Evolutionary conservation across 495 filamentous ascomycete species (phyloP).

Genomic region (Entonaema liquescens): DNA sequence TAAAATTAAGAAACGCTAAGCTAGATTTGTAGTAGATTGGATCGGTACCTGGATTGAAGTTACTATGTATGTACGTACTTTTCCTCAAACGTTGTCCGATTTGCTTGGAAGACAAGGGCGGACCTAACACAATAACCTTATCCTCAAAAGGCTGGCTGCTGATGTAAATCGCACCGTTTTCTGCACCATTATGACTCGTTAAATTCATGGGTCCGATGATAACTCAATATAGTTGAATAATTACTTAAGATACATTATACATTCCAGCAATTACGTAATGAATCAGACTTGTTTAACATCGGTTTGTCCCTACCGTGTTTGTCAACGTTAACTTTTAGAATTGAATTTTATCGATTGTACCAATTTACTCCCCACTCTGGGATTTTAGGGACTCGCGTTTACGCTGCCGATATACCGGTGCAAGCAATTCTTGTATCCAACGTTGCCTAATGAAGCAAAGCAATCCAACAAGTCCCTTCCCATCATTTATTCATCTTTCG

Average conservation of each 20-base stretch:
- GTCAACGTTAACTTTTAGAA: not conserved
- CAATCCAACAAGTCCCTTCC: constrained; percentile 9
- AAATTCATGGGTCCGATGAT: not conserved
- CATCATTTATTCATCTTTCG: not conserved
- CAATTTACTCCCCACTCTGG: not conserved
- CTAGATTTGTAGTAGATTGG: constrained; percentile 7
- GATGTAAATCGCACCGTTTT: not conserved
- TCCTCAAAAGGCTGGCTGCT: not conserved
- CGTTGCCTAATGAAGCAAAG: constrained; percentile 21
- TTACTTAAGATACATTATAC: not conserved
- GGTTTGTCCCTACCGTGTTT: not conserved
- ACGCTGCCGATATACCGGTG: not conserved
- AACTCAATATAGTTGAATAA: not conserved
- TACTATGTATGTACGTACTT: too few relatives aligned
- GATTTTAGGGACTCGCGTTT: constrained; percentile 12
- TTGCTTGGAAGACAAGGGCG: not conserved
- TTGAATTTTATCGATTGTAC: not conserved
- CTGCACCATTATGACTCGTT: not conserved
- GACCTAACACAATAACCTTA: not conserved
- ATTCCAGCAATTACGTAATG: not conserved
- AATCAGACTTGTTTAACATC: not conserved
- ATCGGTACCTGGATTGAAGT: constrained; percentile 21
- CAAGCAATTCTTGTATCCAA: constrained; percentile 3
- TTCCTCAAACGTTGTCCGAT: not conserved
- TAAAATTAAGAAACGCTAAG: constrained; percentile 20